Evolutionary conservation across 768 basidiomycete genomes (phyloP).

Genomic region (Calvatia gigantea): DNA sequence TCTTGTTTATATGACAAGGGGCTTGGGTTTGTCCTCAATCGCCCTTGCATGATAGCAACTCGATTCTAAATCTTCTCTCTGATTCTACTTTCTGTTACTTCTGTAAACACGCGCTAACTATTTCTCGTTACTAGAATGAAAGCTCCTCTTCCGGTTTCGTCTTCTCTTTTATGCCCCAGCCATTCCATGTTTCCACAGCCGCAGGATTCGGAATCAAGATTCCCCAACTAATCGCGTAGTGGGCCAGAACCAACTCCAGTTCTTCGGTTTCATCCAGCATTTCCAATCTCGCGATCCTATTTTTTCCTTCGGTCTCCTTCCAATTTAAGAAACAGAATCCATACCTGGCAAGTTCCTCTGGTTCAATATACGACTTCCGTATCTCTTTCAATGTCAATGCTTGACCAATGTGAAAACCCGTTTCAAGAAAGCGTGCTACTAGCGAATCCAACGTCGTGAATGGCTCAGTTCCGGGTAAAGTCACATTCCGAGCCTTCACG

Average conservation of each 20-base stretch:
- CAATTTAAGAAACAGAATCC: conserved; percentile 14
- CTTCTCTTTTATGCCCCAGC: conserved; percentile 33
- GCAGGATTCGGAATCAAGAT: conserved; percentile 20
- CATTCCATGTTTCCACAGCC: conserved; percentile 23
- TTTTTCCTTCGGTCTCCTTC: neutral
- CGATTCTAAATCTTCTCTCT: conserved; percentile 28
- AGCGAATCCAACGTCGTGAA: conserved; percentile 58
- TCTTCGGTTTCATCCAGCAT: conserved; percentile 95
- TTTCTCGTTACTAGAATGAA: neutral
- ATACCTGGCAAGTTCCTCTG: conserved; percentile 56
- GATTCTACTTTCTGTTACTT: conserved; percentile 10
- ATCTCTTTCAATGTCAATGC: conserved; percentile 73
- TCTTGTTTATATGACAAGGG: conserved; percentile 1
- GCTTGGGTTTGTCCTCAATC: conserved; percentile 10
- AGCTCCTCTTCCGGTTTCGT: neutral
- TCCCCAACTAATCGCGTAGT: conserved; percentile 89
- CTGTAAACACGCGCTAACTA: neutral
- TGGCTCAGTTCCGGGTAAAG: conserved; percentile 68
- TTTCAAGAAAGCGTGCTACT: conserved; percentile 51
- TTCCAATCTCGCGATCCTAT: conserved; percentile 76
- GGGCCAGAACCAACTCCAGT: conserved; percentile 81
- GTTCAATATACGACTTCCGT: conserved; percentile 43
- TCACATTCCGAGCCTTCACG: conserved; percentile 62
- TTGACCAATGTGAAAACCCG: conserved; percentile 50
- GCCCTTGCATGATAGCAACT: conserved; percentile 21